Base-by-base conservation (phyloP, 2,329 filamentous ascomycete genomes). In the Pseudogymnoascus sp. region DNA sequence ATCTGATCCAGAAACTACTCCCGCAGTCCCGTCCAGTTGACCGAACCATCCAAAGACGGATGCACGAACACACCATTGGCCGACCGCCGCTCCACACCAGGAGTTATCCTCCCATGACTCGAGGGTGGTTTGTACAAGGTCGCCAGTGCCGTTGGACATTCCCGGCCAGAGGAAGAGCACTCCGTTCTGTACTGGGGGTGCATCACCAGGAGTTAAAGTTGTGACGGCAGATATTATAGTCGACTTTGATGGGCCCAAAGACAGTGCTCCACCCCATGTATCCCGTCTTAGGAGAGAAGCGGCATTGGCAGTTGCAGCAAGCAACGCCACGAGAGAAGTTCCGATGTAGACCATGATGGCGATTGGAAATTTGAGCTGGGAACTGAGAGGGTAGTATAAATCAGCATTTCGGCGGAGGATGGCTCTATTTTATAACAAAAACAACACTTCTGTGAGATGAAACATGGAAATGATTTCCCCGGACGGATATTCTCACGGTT, bases 101-200 rank as follows among this genome's bases (percentile, higher is more conserved):
- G 65, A 64, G 63, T 77, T 77, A 39, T 69, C 68, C 6, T 71
- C 63, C 75, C 74, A 77, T 18, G 70, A 71, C 63, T 78, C 74
- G 4, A 77, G 67, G 0, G 74, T 77, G 0, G 74, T 74, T 62
- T 77, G 75, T 50, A 77, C 66, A 14, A 77, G 67, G 58, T 77
- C 72, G 1, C 75, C 75, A 2, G 75, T 78, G 38, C 75, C 75
- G 63, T 77, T 78, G 59, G 72, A 75, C 73, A 77, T 77, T 4
- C 75, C 75, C 6, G 75, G 76, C 74, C 74, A 77, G 36, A 77
- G 70, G 66, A 75, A 76, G 0, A 77, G 69, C 33, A 68, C 68
- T 3, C 75, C 75, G 28, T 69, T 72, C 58, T 76, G 75, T 0
- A 69, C 71, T 0, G 69, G 43, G 6, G 75, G 75, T 0, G 75